phyloP scores from a whole-genome alignment of 805 yeast species.

The Kazachstania martiniae region DNA sequence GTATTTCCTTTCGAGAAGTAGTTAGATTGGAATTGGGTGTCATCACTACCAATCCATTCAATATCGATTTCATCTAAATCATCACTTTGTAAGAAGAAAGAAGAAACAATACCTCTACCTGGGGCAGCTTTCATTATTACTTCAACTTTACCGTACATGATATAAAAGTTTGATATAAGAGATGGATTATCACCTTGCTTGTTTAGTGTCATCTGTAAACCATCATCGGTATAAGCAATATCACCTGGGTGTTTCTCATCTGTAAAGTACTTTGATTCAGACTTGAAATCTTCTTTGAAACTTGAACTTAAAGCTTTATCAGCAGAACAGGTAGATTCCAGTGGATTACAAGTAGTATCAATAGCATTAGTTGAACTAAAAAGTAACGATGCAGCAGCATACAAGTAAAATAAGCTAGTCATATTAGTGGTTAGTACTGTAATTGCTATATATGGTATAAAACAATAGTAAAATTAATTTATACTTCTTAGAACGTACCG shows the following conservation, averaged over 20 bases:
- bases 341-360: conserved; percentile 34
- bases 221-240: conserved; percentile 39
- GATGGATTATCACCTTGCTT: conserved; percentile 70
- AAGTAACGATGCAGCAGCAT: background rate
- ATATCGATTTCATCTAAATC: conserved; percentile 84
- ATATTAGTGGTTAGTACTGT: background rate
- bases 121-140: conserved; percentile 59
- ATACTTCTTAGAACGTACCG: background rate
- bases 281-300: conserved; percentile 40
- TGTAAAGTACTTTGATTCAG: conserved; percentile 33
- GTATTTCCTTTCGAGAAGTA: conserved; percentile 76
- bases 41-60: conserved; percentile 81
- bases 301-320: conserved; percentile 56
- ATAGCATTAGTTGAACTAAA: background rate
- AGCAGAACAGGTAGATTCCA: conserved; percentile 32
- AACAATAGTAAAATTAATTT: too few relatives aligned
- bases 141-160: conserved; percentile 83
- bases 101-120: conserved; percentile 72
- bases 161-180: conserved; percentile 63
- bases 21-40: conserved; percentile 62
- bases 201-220: conserved; percentile 50
- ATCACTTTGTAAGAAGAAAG: conserved; percentile 72
- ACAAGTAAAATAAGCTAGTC: background rate
- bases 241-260: conserved; percentile 33
- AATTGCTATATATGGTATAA: background rate